Percentiles rank a stretch among this genome's conserved stretches.
Conservation (phyloP, 73 alveolate species). For the Durusdinium trenchii region DNA sequence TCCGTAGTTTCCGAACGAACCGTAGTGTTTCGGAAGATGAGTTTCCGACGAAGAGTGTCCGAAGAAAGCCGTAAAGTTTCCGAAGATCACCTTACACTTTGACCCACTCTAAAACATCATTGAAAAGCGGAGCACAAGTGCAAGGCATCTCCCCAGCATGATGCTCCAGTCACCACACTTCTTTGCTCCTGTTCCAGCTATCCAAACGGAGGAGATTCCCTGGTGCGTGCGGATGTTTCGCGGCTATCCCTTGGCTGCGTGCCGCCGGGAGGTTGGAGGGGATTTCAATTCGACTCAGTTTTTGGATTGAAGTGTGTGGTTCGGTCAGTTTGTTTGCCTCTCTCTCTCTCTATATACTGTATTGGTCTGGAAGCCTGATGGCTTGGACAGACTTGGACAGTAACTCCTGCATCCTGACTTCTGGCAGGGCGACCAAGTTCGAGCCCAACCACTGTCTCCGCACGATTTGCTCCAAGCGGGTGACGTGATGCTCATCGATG, state of each 20-base stretch:
- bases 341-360: not conserved
- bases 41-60: not conserved
- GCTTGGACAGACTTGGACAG: not conserved
- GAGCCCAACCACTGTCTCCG: not conserved
- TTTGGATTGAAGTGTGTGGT: not conserved
- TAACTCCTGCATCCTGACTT: not conserved
- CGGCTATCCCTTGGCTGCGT: constrained; percentile 89
- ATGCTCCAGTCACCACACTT: too few relatives aligned
- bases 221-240: constrained; percentile 87
- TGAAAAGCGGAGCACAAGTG: not conserved
- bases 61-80: too few relatives aligned
- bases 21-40: not conserved
- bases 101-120: not conserved
- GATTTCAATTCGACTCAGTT: not conserved
- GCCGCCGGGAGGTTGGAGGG: constrained; percentile 58
- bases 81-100: not conserved
- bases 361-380: not conserved
- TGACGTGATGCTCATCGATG: constrained; percentile 21
- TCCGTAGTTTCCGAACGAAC: not conserved
- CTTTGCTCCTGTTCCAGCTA: too few relatives aligned
- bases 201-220: constrained; percentile 66
- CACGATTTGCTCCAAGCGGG: not conserved
- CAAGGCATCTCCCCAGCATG: too few relatives aligned
- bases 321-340: not conserved
- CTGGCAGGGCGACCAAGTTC: not conserved